phyloP scores from a whole-genome alignment of 495 filamentous ascomycete species.

The Jackrogersella multiformis region DNA sequence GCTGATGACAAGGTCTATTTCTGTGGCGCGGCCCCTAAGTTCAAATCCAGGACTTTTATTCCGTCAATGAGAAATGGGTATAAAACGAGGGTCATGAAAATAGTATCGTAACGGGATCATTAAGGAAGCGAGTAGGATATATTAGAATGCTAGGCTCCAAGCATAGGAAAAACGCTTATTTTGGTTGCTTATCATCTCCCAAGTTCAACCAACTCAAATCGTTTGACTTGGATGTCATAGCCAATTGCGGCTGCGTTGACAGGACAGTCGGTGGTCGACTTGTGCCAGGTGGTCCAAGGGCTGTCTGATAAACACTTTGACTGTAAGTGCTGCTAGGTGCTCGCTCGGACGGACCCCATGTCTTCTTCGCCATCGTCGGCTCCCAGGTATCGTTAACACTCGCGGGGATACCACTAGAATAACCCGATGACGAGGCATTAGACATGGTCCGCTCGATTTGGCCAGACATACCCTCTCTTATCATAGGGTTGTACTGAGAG shows the following conservation, averaged over 20 bases:
- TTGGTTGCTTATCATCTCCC: slow-evolving; percentile 43
- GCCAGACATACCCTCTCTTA: slow-evolving; percentile 68
- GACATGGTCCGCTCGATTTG: slow-evolving; percentile 70
- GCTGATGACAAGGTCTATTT: slow-evolving; percentile 30
- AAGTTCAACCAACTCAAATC: slow-evolving; percentile 87
- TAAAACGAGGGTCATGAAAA: slow-evolving; percentile 42
- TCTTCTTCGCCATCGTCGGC: slow-evolving; percentile 50
- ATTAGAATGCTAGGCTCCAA: slow-evolving; percentile 18
- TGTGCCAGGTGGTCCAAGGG: slow-evolving; percentile 51
- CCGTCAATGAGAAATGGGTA: slow-evolving; percentile 38
- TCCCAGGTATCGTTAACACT: slow-evolving; percentile 64
- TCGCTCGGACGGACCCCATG: slow-evolving; percentile 59
- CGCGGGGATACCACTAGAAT: slow-evolving; percentile 65
- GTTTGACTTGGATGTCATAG: slow-evolving; percentile 49
- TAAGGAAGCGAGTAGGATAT: slow-evolving; percentile 11
- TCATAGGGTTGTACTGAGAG: slow-evolving; percentile 56
- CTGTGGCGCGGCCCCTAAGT: slow-evolving; percentile 30
- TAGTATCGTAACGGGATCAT: slow-evolving; percentile 35
- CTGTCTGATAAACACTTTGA: slow-evolving; percentile 48
- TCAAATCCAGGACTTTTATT: slow-evolving; percentile 31
- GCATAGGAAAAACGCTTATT: slow-evolving; percentile 1
- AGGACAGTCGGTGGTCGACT: slow-evolving; percentile 51
- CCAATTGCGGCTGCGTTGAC: slow-evolving; percentile 54
- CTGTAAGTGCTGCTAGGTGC: slow-evolving; percentile 71
- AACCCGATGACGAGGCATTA: slow-evolving; percentile 58